Conservation (phyloP, 2,329 filamentous ascomycete genomes). For the Geosmithia flava region DNA sequence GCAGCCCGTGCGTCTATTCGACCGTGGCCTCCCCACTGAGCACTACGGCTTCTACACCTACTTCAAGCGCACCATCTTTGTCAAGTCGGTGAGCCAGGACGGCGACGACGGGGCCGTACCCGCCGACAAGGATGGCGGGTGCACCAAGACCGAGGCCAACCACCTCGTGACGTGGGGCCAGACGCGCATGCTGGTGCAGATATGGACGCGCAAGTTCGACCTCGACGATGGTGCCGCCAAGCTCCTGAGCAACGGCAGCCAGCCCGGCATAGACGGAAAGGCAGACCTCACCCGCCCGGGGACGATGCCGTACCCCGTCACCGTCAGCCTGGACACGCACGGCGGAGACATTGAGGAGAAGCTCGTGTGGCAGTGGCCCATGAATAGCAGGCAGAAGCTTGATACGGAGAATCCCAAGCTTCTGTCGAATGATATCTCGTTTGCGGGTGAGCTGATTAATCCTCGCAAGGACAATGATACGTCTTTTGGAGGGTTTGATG, state of each 20-base stretch:
- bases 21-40: slow-evolving; percentile 67
- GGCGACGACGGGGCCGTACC: slow-evolving; percentile 23
- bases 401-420: slow-evolving; percentile 27
- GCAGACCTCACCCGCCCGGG: slow-evolving; percentile 31
- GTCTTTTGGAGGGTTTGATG: slow-evolving; percentile 47
- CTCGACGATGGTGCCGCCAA: slow-evolving; percentile 19
- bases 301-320: slow-evolving; percentile 52
- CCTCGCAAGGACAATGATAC: slow-evolving; percentile 27
- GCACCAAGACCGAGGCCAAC: slow-evolving; percentile 36
- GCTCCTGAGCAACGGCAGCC: slow-evolving; percentile 11
- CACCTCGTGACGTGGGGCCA: slow-evolving; percentile 46
- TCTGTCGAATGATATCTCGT: slow-evolving; percentile 34
- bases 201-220: slow-evolving; percentile 44
- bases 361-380: slow-evolving; percentile 38
- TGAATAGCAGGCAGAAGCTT: slow-evolving; percentile 34
- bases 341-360: slow-evolving; percentile 42
- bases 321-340: slow-evolving; percentile 48
- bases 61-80: slow-evolving; percentile 77
- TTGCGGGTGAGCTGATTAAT: slow-evolving; percentile 42
- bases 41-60: slow-evolving; percentile 94
- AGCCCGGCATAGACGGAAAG: slow-evolving; percentile 9
- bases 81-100: slow-evolving; percentile 46
- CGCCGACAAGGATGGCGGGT: slow-evolving; percentile 42
- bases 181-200: slow-evolving; percentile 50
- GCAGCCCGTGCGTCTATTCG: slow-evolving; percentile 76